Percentiles rank a stretch among this genome's conserved stretches.
Evolutionary conservation across 1,284 basidiomycete species (phyloP).

Genomic region (Sporisorium graminicola): DNA sequence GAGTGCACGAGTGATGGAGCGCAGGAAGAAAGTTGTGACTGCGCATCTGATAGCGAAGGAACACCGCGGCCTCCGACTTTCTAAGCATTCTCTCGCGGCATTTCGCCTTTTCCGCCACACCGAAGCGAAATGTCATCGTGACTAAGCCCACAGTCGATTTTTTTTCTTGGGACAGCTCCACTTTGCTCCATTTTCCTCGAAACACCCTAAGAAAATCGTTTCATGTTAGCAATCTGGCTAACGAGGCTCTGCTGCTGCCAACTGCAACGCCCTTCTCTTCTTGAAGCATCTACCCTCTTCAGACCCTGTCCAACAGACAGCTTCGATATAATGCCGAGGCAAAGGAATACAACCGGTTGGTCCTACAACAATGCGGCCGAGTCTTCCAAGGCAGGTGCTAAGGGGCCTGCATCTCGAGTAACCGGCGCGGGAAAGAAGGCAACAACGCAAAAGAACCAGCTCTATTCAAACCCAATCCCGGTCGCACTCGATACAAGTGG

Average conservation of each 20-base stretch:
- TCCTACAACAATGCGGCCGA: conserved; percentile 48
- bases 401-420: conserved; percentile 17
- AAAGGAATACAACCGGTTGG: conserved; percentile 51
- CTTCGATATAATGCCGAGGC: conserved; percentile 32
- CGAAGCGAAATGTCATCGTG: conserved; percentile 22
- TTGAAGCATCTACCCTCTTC: neutral
- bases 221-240: neutral
- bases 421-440: conserved; percentile 62
- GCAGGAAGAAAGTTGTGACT: neutral
- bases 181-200: conserved; percentile 11
- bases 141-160: conserved; percentile 26
- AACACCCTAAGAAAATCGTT: neutral
- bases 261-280: neutral
- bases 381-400: conserved; percentile 23
- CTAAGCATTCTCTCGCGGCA: conserved; percentile 20
- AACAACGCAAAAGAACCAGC: conserved; percentile 51
- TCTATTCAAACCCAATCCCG: conserved; percentile 57
- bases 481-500: conserved; percentile 20
- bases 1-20: neutral
- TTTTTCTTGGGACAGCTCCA: conserved; percentile 24
- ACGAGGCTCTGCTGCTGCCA: neutral
- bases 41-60: conserved; percentile 17
- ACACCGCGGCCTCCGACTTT: conserved; percentile 26
- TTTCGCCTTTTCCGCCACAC: conserved; percentile 17
- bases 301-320: neutral